Evolutionary conservation across 768 basidiomycete species (phyloP), one percentile per base, ranked within the genome.

Genomic region (Pisolithus sp.): DNA sequence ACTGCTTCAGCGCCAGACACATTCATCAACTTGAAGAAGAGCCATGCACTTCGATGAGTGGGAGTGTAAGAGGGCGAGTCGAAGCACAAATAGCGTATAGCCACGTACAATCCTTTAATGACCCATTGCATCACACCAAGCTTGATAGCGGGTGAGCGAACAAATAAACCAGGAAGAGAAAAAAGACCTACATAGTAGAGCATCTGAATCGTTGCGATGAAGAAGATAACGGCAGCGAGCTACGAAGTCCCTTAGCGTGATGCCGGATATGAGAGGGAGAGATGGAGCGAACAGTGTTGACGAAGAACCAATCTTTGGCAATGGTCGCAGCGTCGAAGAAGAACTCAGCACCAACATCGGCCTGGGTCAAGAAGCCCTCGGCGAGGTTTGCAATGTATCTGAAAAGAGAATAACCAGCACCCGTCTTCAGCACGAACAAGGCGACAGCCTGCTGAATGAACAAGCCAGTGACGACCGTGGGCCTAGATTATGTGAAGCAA

Each of bases 1-100:
- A 95, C 86, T 34, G 93, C 92, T 64, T 95, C 93, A 4, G 91
- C 93, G 53, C 93, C 93, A n/a, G 93, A 93, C 31, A 95, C 80
- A 56, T 88, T 84, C 82, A 95, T 79, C 48, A 89, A 70, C 68
- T 91, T 93, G 74, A 89, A 92, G 78, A 95, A 94, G 72, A 94
- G 79, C 89, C 89, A 92, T 3, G 92, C 93, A 62, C 85, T 86
- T 50, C 42, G 49, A 28, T 34, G 47, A 41, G 53, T 31, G 52
- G 54, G 43, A 17, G 12, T 15, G 28, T 15, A 23, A 23, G 49
- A 36, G 43, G 10, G 31, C 37, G 21, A 15, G 26, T 23, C 8
- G 5, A 42, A n/a, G 47, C 15, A 8, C 7, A 42, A 53, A 48
- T 21, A 38, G 43, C 48, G 36, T 41, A 8, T 18, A 18, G 13